Evolutionary conservation across 2,329 filamentous ascomycete species (phyloP), one percentile per base, ranked within the genome.

Genomic region (Hypoxylon sp.): DNA sequence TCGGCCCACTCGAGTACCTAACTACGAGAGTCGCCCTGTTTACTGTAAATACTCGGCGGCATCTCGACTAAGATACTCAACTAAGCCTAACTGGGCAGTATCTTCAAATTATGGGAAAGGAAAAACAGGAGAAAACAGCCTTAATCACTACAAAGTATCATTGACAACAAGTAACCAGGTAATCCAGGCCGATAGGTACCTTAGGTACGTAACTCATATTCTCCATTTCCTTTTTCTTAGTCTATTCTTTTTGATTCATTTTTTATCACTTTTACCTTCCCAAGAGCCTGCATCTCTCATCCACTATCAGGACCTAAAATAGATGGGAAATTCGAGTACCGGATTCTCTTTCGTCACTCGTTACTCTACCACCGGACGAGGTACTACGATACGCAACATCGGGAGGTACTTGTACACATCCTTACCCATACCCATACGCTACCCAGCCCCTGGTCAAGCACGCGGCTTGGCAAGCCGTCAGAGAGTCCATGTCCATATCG

Each of bases 401-500:
- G 61, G 43, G 37, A 64, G 19, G 59, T 61, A 67, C 57, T 39
- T 60, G 53, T 62, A 65, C 58, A 59, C 32, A 54, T 54, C 52
- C 39, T 16, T 41, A 41, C 37, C 37, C 7, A 19, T 41, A 41
- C 37, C 37, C 16, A 45, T 54, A 39, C 52, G 21, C 52, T 65
- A 56, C 56, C 57, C 52, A 39, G 43, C 63, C 67, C 58, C 53
- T 69, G 58, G 37, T 54, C 48, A 57, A 69, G 67, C 67, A 64
- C 61, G 67, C 61, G 57, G 63, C 63, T 69, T 67, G 67, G 61
- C 61, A 60, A 58, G 60, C 66, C 63, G 63, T 69, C 66, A 67
- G 57, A 63, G 61, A 41, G 41, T 58, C 54, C 43, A 60, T 50
- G 60, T 51, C 58, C 50, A 43, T 56, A 63, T 50, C 45, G 37